These are phyloP conservation scores for Trichosporon sp. DNA, from an alignment of 1,284 basidiomycete genomes.

Conservation along the genomic window DNA sequence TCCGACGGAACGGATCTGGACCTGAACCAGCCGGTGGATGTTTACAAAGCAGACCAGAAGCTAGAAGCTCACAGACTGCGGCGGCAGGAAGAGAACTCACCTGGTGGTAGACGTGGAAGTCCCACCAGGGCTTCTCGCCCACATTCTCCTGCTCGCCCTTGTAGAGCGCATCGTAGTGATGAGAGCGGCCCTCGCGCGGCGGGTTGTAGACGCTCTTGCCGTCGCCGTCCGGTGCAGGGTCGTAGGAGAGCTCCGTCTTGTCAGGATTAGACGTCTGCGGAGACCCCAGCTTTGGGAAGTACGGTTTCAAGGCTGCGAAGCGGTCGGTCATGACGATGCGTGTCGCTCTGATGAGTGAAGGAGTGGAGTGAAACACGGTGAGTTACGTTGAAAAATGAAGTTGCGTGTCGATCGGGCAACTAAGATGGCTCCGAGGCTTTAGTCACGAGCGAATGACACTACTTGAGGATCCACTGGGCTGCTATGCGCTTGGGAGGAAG, in stretches of 20 bases:
- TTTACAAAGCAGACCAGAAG: neutral
- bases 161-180: conserved; percentile 20
- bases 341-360: neutral
- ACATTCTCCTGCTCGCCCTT: neutral
- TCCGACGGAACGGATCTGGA: neutral
- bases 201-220: conserved; percentile 55
- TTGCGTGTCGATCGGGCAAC: neutral
- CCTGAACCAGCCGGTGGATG: neutral
- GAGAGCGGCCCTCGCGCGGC: conserved; percentile 18
- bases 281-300: conserved; percentile 5
- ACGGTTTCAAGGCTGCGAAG: neutral
- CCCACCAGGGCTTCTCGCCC: conserved; percentile 16
- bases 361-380: neutral
- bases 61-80: too few species aligned
- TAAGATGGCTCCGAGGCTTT: neutral
- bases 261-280: conserved; percentile 1
- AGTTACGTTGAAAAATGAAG: neutral
- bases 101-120: conserved; percentile 23
- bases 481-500: neutral
- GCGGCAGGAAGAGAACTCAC: neutral
- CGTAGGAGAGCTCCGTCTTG: conserved; percentile 48
- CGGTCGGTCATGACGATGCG: conserved; percentile 22
- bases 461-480: neutral
- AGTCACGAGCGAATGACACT: neutral
- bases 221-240: conserved; percentile 51